A percentile compares a stretch with the other conserved stretches of the same genome.
Evolutionary conservation across 2,329 filamentous ascomycete genomes (phyloP).

Genomic region (Lachnellula cervina): DNA sequence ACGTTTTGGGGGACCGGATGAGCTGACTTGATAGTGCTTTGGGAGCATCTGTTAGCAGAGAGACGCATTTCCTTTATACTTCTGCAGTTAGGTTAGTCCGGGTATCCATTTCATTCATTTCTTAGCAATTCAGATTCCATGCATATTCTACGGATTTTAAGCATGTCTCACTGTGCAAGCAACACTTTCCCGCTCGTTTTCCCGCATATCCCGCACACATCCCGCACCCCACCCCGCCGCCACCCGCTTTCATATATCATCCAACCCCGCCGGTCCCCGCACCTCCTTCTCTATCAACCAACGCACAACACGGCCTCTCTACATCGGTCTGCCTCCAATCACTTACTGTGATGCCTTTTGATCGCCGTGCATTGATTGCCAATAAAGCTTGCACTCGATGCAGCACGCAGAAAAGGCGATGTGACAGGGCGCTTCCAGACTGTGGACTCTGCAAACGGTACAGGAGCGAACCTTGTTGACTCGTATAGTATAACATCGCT

Average conservation of each 20-base stretch:
- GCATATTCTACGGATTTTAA: background rate
- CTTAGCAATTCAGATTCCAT: background rate
- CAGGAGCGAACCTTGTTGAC: background rate
- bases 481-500: conserved; percentile 5
- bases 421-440: conserved; percentile 16
- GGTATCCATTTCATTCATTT: background rate
- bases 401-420: conserved; percentile 18
- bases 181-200: conserved; percentile 2
- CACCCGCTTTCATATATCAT: conserved; percentile 9
- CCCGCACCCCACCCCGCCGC: conserved; percentile 3
- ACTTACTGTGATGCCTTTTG: conserved; percentile 9
- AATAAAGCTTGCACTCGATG: conserved; percentile 20
- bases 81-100: conserved; percentile 1
- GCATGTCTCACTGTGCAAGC: background rate
- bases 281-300: conserved; percentile 2
- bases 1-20: conserved; percentile 4
- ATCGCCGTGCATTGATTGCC: conserved; percentile 2
- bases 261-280: conserved; percentile 13
- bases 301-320: background rate
- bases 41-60: conserved; percentile 3
- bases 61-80: conserved; percentile 8
- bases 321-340: background rate
- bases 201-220: conserved; percentile 3
- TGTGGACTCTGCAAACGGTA: conserved; percentile 20
- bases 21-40: conserved; percentile 3